Base-by-base conservation (phyloP, 2,329 filamentous ascomycete genomes). In the Thelonectria discophora region DNA sequence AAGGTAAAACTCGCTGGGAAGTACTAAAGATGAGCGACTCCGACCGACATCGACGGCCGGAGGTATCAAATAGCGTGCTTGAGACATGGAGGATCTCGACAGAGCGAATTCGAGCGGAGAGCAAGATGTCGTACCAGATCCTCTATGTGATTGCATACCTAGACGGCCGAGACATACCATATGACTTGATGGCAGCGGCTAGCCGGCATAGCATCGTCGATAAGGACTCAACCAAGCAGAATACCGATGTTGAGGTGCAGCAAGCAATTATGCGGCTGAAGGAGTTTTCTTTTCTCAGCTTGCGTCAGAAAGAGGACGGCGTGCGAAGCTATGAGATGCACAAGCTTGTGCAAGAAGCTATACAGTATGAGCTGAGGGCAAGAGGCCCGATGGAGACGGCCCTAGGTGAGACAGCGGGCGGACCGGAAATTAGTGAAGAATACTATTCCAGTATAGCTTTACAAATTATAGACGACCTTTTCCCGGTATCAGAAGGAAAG, bases 81-180 rank as follows among this genome's bases (percentile, higher is more conserved):
- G 53, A 72, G 43, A 78, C 74, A 2, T 78, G 72, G 75, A 54
- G 48, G 4, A 73, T 76, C 39, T 77, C 75, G 2, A 73, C 78
- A 46, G 65, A 72, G 17, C 70, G 62, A 13, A 67, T 79, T 15
- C 61, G 50, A 15, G 51, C 66, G 45, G 73, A 75, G 39, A 75
- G 66, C 59, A 20, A 70, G 34, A 59, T 66, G 32, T 69, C 71
- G 46, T 73, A 74, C 27, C 55, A 45, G n/a, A 74, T 78, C 17
- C 66, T 79, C 0, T 64, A 73, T 11, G 64, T 70, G 0, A 57
- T 78, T 6, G 69, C 74, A 0, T 77, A 73, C 50, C 17, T 77
- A 3, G 72, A 78, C 48, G 73, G 72, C 39, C 67, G 75, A 57
- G 65, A 71, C 5, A 73, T 79, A 45, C 67, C 74, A 1, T 62